Evolutionary conservation across 2,329 filamentous ascomycete genomes (phyloP), one percentile per base, ranked within the genome.

Genomic region (Clathrospora elynae): DNA sequence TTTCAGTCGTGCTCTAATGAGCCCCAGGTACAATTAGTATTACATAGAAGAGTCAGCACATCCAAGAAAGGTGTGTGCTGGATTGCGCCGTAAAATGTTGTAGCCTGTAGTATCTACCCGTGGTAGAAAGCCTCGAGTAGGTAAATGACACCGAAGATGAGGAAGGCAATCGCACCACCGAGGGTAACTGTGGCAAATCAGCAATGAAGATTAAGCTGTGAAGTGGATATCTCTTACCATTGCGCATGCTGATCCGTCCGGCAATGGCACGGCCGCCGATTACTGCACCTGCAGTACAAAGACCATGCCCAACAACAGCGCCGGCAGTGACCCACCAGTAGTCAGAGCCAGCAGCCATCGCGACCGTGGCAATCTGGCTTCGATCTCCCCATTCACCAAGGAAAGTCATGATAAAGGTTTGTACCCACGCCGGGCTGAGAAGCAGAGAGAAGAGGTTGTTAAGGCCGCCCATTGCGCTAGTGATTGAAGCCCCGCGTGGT

Each of bases 371-470:
- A 62, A 99, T 97, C 74, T 99, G 93, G 68, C 89, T 95, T 57
- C 93, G 84, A 65, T 99, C 93, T 43, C 93, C 93, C 93, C 93
- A 99, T 71, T 99, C 93, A 26, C 93, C 93, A 19, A 99, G 75
- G 74, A 99, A 99, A 2, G 93, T 99, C 93, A 99, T 99, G 59
- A 95, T 83, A 67, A 99, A 99, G 0, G 93, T 99, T 73, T 97
- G 92, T 10, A 99, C 93, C 93, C 93, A 99, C 1, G 91, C 93
- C 1, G 93, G 93, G 71, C 89, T 96, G 25, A 99, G 79, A 4
- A 99, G 80, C 5, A 99, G 78, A 8, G 88, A 90, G 51, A 90
- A 83, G 3, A 99, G 81, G 61, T 99, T 99, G 68, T 85, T 84
- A 16, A 96, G 74, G 1, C 93, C 91, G 13, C 79, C 67, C n/a